phyloP scores from a whole-genome alignment of 805 yeast species.

The Vanderwaltozyma yarrowii region DNA sequence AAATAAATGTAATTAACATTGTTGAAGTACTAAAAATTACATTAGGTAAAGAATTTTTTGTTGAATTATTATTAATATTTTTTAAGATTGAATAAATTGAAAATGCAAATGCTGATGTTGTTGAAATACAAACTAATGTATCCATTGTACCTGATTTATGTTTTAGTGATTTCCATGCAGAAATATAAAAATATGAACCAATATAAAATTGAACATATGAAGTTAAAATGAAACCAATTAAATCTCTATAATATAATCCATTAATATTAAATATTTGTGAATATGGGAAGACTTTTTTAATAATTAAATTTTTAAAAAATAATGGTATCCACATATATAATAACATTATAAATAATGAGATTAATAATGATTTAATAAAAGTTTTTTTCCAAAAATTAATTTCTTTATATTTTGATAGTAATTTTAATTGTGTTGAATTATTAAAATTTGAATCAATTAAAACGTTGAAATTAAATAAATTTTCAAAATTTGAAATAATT shows the following conservation, averaged over 20 bases:
- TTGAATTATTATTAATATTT: slow-evolving; percentile 29
- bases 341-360: slow-evolving; percentile 55
- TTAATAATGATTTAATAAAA: slow-evolving; percentile 39
- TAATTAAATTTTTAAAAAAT: slow-evolving; percentile 19
- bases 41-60: slow-evolving; percentile 37
- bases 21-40: slow-evolving; percentile 78
- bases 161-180: slow-evolving; percentile 52
- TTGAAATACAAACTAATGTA: slow-evolving; percentile 73
- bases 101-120: slow-evolving; percentile 65
- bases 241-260: slow-evolving; percentile 28
- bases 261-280: slow-evolving; percentile 8
- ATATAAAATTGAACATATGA: slow-evolving; percentile 50
- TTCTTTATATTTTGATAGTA: slow-evolving; percentile 62
- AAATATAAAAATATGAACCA: slow-evolving; percentile 58
- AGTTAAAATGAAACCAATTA: slow-evolving; percentile 57
- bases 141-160: slow-evolving; percentile 87
- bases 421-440: slow-evolving; percentile 55
- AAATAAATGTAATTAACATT: slow-evolving; percentile 75
- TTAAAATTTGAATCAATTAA: slow-evolving; percentile 38
- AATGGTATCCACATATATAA: slow-evolving; percentile 40
- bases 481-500: slow-evolving; percentile 43
- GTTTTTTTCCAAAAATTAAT: slow-evolving; percentile 58
- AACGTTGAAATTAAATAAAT: slow-evolving; percentile 45
- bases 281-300: slow-evolving; percentile 29
- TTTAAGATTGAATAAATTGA: slow-evolving; percentile 54